Conservation (phyloP, 441 rosid species). For the Eruca vesicaria region DNA sequence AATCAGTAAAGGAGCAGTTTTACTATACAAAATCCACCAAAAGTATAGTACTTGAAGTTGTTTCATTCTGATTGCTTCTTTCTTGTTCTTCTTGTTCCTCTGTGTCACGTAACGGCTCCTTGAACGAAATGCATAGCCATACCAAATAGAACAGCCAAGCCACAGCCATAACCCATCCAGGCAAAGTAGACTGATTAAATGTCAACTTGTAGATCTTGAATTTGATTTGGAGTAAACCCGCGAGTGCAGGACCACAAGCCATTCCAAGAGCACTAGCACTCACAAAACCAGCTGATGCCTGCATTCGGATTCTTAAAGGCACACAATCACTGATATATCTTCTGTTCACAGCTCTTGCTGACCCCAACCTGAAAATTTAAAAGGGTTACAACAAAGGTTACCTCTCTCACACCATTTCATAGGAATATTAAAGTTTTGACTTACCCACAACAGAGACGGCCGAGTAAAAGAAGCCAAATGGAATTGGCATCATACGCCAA, state of each 20-base stretch:
- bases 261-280: slow-evolving; percentile 99
- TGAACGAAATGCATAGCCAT: slow-evolving; percentile 79
- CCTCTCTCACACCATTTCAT: background rate
- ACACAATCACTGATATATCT: slow-evolving; percentile 97
- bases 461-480: slow-evolving; percentile 63
- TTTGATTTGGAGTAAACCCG: slow-evolving; percentile 79
- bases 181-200: slow-evolving; percentile 76
- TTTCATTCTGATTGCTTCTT: slow-evolving; percentile 32
- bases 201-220: slow-evolving; percentile 78
- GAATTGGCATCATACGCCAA: slow-evolving; percentile 84
- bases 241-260: slow-evolving; percentile 99
- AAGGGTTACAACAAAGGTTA: background rate
- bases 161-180: slow-evolving; percentile 97
- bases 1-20: background rate
- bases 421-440: slow-evolving; percentile 3
- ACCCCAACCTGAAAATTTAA: slow-evolving; percentile 69
- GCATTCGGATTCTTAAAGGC: slow-evolving; percentile 74
- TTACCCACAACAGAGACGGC: slow-evolving; percentile 98
- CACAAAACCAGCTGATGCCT: slow-evolving; percentile 98
- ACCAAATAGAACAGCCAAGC: slow-evolving; percentile 88
- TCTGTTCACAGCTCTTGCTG: slow-evolving; percentile 98
- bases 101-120: slow-evolving; percentile 61
- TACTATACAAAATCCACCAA: slow-evolving; percentile 7
- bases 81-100: slow-evolving; percentile 43
- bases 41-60: slow-evolving; percentile 54